Base-by-base conservation (phyloP, 23 red algal genomes). In the Gracilaria domingensis region DNA sequence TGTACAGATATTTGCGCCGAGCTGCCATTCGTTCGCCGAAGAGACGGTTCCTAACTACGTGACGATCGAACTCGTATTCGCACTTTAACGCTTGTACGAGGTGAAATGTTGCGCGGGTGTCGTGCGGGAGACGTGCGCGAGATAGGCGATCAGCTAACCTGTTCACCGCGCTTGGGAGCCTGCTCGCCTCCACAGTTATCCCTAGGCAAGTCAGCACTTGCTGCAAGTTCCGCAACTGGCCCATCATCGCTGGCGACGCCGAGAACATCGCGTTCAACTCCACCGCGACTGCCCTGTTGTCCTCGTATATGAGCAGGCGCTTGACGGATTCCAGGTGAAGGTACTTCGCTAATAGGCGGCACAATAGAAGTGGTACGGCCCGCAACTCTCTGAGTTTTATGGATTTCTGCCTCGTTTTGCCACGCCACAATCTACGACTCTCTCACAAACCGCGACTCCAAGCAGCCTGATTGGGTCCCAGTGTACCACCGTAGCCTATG, bases 1-100 rank as follows among this genome's bases (percentile, higher is more conserved):
- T 65, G 33, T 4, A 16, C 1, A 89, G 18, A n/a, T 74, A 88
- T 50, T 89, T 79, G 36, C 67, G 42, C 0, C 21, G 4, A 1
- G 21, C 33, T 9, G 7, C 67, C 35, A 73, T 35, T 21, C 38
- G 35, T 13, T 37, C 28, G 2, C 34, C 34, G 34, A 39, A 35
- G 0, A 18, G 30, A 0, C 33, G 67, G 20, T n/a, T 44, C 67
- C 67, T 44, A n/a, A 73, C 42, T 35, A 73, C 30, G 67, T 40
- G 67, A 9, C 67, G 38, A 35, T 73, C 34, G 67, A 73, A 40
- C 7, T 7, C 67, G 67, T 73, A 73, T 73, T 73, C 33, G 34
- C 16, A 9, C 67, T 42, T 12, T 44, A 73, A 39, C 11, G 67
- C 34, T 5, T 8, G 34, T 9, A 16, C 4, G 5, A 73, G 4